These are phyloP conservation scores for Ophiorrhiza pumila DNA, from an alignment of 257 asterid genomes.

Conservation along the genomic window DNA sequence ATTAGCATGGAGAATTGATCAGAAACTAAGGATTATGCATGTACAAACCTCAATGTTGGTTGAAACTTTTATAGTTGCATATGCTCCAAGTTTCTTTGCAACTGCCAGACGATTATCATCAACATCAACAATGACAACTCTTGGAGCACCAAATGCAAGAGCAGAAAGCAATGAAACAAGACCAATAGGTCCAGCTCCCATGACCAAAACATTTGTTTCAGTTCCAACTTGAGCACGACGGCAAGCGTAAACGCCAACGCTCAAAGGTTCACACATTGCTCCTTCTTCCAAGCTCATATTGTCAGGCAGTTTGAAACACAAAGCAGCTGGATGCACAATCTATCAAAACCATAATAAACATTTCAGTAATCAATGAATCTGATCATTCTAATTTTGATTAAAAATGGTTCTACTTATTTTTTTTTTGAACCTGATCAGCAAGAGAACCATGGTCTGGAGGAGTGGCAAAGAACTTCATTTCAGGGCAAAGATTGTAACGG, in stretches of 20 bases:
- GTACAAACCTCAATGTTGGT: slow-evolving; percentile 41
- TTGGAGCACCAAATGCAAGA: slow-evolving; percentile 77
- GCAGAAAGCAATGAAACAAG: slow-evolving; percentile 64
- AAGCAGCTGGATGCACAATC: slow-evolving; percentile 79
- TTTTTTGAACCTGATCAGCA: slow-evolving; percentile 26
- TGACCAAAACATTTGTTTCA: slow-evolving; percentile 59
- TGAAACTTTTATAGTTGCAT: slow-evolving; percentile 57
- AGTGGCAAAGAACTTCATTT: slow-evolving; percentile 27
- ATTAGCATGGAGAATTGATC: too few species aligned
- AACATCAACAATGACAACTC: slow-evolving; percentile 60
- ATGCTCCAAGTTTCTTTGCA: slow-evolving; percentile 67
- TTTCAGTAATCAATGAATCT: too few species aligned
- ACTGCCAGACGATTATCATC: slow-evolving; percentile 58
- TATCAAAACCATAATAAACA: too few species aligned
- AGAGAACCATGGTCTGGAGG: slow-evolving; percentile 31
- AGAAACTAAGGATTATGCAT: too few species aligned
- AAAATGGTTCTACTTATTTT: too few species aligned
- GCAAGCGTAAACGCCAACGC: slow-evolving; percentile 80
- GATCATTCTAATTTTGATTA: too few species aligned
- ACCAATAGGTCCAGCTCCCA: slow-evolving; percentile 81
- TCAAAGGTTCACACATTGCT: slow-evolving; percentile 85
- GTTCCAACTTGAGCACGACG: slow-evolving; percentile 70
- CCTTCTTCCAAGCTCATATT: slow-evolving; percentile 85
- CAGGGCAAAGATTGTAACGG: slow-evolving; percentile 25
- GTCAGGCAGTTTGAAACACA: slow-evolving; percentile 70